phyloP scores from a whole-genome alignment of 1,284 basidiomycete genomes.

The Ceratobasidium sp. region DNA sequence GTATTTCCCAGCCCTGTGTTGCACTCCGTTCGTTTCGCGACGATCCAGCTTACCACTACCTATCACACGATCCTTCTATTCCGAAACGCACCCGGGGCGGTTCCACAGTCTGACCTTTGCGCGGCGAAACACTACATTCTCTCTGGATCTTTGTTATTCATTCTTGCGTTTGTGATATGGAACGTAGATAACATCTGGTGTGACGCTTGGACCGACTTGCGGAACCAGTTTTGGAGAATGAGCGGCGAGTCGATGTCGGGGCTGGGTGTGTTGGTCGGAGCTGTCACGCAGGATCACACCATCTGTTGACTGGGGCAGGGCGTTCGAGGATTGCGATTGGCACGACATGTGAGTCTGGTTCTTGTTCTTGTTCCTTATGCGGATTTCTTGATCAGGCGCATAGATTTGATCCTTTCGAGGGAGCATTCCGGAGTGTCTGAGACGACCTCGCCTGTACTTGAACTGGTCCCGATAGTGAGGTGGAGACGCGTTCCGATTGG shows the following conservation, averaged over 20 bases:
- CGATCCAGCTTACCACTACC: constrained; percentile 57
- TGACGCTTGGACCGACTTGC: constrained; percentile 52
- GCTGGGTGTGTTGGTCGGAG: not conserved
- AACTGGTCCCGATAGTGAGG: constrained; percentile 1
- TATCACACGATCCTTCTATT: constrained; percentile 56
- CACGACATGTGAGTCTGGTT: too few relatives aligned
- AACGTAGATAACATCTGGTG: constrained; percentile 68
- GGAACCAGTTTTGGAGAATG: constrained; percentile 51
- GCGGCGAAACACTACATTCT: constrained; percentile 54
- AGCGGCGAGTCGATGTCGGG: not conserved
- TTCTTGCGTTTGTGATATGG: constrained; percentile 64
- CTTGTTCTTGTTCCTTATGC: too few relatives aligned
- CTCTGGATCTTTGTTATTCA: constrained; percentile 57
- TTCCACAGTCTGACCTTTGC: constrained; percentile 49
- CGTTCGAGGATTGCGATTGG: too few relatives aligned
- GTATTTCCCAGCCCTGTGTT: constrained; percentile 65
- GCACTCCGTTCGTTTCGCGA: constrained; percentile 65
- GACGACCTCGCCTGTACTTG: not conserved
- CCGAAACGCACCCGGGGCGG: constrained; percentile 47
- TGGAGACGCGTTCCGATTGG: constrained; percentile 1
- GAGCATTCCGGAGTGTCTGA: too few relatives aligned
- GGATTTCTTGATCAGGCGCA: too few relatives aligned
- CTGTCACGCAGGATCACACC: too few relatives aligned
- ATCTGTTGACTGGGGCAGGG: constrained; percentile 53
- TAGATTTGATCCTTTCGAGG: too few relatives aligned